phyloP scores from a whole-genome alignment of 164 flowering plant genomes.

The Umbilicus rupestris region DNA sequence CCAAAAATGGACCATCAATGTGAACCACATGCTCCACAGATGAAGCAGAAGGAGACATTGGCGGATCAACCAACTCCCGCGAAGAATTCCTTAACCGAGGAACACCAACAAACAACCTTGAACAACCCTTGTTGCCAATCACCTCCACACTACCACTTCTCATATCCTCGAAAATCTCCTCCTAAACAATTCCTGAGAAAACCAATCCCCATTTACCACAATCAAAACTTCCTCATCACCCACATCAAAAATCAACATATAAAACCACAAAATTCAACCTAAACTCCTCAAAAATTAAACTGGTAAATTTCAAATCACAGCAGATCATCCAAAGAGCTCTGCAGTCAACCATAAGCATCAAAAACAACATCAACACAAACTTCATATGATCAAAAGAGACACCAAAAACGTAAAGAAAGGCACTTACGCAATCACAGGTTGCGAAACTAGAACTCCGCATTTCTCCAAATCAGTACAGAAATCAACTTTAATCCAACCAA shows the following conservation, averaged over 20 bases:
- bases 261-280: not conserved
- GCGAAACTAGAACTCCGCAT: not conserved
- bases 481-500: constrained; percentile 1
- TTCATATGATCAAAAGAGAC: not conserved
- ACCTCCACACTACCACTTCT: constrained; percentile 35
- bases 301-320: not conserved
- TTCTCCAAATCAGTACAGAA: not conserved
- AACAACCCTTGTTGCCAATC: constrained; percentile 46
- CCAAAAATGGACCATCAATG: constrained; percentile 51
- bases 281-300: not conserved
- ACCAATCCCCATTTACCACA: not conserved
- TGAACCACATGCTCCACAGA: constrained; percentile 18
- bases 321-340: not conserved
- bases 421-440: not conserved
- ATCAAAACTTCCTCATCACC: not conserved
- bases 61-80: constrained; percentile 23
- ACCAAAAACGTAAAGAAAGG: not conserved
- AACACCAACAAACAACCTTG: constrained; percentile 34
- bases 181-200: not conserved
- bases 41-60: constrained; percentile 29
- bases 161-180: constrained; percentile 12
- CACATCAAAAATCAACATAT: not conserved
- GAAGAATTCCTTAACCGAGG: constrained; percentile 24
- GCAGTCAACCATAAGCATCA: not conserved
- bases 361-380: not conserved